Conservation (phyloP, 345 rosid genomes). For the Salix viminalis region DNA sequence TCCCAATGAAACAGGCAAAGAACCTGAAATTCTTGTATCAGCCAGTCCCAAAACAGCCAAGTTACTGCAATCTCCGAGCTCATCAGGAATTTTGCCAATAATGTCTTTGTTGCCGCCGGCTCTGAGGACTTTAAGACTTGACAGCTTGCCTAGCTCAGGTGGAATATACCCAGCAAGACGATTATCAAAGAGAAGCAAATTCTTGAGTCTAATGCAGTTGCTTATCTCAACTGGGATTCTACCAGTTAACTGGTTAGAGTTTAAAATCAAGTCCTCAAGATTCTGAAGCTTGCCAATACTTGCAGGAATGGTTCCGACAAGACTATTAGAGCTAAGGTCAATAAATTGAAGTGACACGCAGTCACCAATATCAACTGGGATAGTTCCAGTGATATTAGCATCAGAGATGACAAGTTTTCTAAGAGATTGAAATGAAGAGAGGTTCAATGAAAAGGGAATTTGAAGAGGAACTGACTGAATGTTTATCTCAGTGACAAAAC, state of each 20-base stretch:
- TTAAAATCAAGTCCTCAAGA: slow-evolving; percentile 55
- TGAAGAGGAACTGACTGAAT: slow-evolving; percentile 57
- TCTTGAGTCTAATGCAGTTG: slow-evolving; percentile 45
- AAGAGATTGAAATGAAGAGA: slow-evolving; percentile 51
- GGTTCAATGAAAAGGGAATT: slow-evolving; percentile 50
- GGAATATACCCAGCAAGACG: slow-evolving; percentile 66
- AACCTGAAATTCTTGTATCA: slow-evolving; percentile 67
- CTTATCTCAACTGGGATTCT: slow-evolving; percentile 63
- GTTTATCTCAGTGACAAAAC: slow-evolving; percentile 58
- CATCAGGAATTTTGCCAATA: slow-evolving; percentile 61
- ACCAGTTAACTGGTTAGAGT: slow-evolving; percentile 79
- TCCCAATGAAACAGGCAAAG: slow-evolving; percentile 69
- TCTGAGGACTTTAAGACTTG: slow-evolving; percentile 61
- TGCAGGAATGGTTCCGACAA: slow-evolving; percentile 62
- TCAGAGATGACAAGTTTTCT: slow-evolving; percentile 53
- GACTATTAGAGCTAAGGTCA: slow-evolving; percentile 60
- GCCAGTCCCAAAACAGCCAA: slow-evolving; percentile 77
- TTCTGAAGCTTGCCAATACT: slow-evolving; percentile 47
- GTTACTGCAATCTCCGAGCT: slow-evolving; percentile 69
- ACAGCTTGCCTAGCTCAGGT: slow-evolving; percentile 58
- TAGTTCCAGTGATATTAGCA: slow-evolving; percentile 63
- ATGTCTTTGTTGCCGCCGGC: slow-evolving; percentile 82
- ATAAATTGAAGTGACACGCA: slow-evolving; percentile 40
- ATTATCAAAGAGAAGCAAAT: slow-evolving; percentile 60
- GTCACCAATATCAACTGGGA: slow-evolving; percentile 55